phyloP scores from a whole-genome alignment of 441 rosid genomes.

The Kokia cookei region DNA sequence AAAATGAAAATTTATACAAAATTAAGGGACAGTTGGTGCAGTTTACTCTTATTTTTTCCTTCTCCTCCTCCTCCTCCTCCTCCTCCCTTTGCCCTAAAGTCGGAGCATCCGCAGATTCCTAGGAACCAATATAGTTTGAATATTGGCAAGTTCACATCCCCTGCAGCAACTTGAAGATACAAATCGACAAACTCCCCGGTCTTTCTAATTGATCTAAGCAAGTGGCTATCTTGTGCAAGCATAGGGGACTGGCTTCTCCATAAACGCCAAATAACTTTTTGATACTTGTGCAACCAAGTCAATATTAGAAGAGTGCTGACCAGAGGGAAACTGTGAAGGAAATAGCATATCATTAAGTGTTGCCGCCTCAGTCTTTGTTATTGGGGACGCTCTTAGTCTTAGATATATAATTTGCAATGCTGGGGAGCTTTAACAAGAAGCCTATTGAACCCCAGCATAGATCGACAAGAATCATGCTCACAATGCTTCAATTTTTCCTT shows the following conservation, averaged over 20 bases:
- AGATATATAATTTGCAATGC: slow-evolving; percentile 42
- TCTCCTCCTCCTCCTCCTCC: too few species aligned
- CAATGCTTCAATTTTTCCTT: slow-evolving; percentile 60
- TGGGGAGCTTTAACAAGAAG: slow-evolving; percentile 78
- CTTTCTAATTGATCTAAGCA: slow-evolving; percentile 46
- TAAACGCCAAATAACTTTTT: slow-evolving; percentile 49
- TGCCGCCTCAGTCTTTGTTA: slow-evolving; percentile 79
- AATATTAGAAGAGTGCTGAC: slow-evolving; percentile 41
- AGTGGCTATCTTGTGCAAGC: slow-evolving; percentile 32
- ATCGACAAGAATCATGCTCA: slow-evolving; percentile 80
- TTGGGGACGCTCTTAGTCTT: slow-evolving; percentile 49
- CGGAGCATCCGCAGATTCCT: too few species aligned
- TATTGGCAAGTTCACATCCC: slow-evolving; percentile 59
- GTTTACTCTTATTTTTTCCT: too few species aligned
- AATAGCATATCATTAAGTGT: slow-evolving; percentile 53
- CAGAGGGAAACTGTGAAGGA: slow-evolving; percentile 50
- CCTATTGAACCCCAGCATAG: slow-evolving; percentile 78
- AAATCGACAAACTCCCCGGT: slow-evolving; percentile 68
- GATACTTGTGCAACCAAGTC: slow-evolving; percentile 65
- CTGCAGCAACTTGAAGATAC: slow-evolving; percentile 71
- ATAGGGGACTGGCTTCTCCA: slow-evolving; percentile 67
- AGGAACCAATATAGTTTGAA: slow-evolving; percentile 20
- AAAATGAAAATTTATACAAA: too few species aligned
- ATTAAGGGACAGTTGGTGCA: too few species aligned
- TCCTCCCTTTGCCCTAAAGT: too few species aligned